phyloP scores from a whole-genome alignment of 225 moss, liverwort and hornwort species.

The Pleurozium schreberi region DNA sequence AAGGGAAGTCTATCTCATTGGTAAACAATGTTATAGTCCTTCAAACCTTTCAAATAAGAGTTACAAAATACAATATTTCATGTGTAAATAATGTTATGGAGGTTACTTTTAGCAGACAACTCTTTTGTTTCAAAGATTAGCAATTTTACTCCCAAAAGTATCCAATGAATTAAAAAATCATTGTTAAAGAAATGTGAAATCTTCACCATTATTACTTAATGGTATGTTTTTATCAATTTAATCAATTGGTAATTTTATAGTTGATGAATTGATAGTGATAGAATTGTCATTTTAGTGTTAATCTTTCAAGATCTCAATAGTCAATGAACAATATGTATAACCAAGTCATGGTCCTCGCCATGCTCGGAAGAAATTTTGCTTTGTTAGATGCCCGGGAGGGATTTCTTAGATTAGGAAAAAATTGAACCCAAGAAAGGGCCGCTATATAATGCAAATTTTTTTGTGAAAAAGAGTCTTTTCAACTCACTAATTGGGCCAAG shows the following conservation, averaged over 20 bases:
- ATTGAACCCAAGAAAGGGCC: too few relatives aligned
- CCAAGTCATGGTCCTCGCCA: fast-evolving
- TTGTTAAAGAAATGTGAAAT: fast-evolving
- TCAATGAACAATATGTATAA: neutral
- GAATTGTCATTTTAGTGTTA: neutral
- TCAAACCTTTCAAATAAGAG: too few relatives aligned
- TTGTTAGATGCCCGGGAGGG: fast-evolving
- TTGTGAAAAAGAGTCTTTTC: too few relatives aligned
- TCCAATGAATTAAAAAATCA: neutral
- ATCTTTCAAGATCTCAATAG: neutral
- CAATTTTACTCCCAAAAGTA: too few relatives aligned
- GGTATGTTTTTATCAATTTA: neutral
- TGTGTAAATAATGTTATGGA: neutral
- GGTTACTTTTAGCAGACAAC: neutral
- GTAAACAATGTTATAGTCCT: neutral
- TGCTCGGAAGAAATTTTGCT: too few relatives aligned
- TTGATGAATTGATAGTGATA: neutral
- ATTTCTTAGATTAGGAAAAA: too few relatives aligned
- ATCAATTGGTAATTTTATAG: neutral
- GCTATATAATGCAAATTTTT: too few relatives aligned
- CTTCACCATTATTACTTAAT: neutral
- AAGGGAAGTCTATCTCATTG: fast-evolving
- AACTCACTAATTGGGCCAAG: too few relatives aligned
- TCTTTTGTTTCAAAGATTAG: fast-evolving
- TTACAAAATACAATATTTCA: too few relatives aligned